Evolutionary conservation across 139 green algal genomes (phyloP).

Genomic region (Chlorella sp.): DNA sequence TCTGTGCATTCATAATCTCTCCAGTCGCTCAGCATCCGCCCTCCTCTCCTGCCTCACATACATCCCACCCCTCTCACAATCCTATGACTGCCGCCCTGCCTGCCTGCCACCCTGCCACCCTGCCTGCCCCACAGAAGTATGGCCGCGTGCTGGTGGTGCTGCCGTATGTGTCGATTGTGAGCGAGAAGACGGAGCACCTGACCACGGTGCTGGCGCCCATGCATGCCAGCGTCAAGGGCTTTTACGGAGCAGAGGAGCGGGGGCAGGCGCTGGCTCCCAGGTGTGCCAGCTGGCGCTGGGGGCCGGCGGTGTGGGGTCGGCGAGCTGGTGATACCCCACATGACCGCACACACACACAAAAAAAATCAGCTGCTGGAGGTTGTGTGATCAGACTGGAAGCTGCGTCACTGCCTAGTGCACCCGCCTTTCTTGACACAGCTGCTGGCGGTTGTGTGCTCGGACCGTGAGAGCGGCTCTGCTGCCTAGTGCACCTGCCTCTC

Average conservation of each 20-base stretch:
- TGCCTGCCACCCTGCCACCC: neutral
- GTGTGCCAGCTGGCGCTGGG: neutral
- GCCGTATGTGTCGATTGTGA: constrained; percentile 70
- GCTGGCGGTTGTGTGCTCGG: neutral
- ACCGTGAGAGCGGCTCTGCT: too few species aligned
- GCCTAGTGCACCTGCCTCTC: neutral
- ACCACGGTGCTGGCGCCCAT: constrained; percentile 45
- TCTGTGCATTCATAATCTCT: too few species aligned
- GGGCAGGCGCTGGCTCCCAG: constrained; percentile 36
- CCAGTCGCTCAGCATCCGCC: too few species aligned
- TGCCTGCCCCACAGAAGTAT: constrained; percentile 10
- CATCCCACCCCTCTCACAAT: too few species aligned
- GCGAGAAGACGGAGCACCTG: constrained; percentile 73
- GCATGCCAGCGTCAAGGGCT: constrained; percentile 57
- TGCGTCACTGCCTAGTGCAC: too few species aligned
- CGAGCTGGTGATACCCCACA: too few species aligned
- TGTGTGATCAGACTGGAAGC: too few species aligned
- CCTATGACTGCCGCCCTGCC: neutral
- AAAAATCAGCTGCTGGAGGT: neutral
- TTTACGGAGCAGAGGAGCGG: constrained; percentile 51
- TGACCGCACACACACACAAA: too few species aligned
- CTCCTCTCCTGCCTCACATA: neutral
- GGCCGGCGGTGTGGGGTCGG: too few species aligned
- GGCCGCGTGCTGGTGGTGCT: constrained; percentile 67
- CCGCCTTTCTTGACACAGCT: neutral